A percentile compares a stretch with the other conserved stretches of the same genome.
These are phyloP conservation scores for Geranomyces variabilis DNA, from an alignment of 192 early-diverging fungal species.

Conservation along the genomic window DNA sequence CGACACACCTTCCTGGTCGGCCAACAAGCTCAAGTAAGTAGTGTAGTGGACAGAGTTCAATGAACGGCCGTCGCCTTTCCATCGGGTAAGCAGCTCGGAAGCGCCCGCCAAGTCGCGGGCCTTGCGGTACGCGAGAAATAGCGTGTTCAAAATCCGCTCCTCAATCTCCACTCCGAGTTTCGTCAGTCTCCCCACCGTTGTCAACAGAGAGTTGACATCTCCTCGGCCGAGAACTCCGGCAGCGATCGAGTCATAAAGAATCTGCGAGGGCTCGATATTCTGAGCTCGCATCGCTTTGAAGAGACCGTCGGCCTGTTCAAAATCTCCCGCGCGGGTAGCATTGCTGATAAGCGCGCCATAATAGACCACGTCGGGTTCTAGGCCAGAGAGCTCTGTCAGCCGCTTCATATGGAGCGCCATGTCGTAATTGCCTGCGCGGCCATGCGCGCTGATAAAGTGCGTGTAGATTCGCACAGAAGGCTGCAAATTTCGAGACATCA, in stretches of 20 bases:
- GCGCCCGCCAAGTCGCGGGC: neutral
- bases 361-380: slow-evolving; percentile 5
- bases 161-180: neutral
- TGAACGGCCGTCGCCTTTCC: slow-evolving; percentile 13
- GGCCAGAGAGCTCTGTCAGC: slow-evolving; percentile 6
- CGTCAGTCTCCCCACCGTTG: neutral
- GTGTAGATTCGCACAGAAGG: slow-evolving; percentile 9
- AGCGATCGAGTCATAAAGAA: slow-evolving; percentile 10
- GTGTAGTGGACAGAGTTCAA: neutral
- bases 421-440: neutral
- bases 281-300: neutral
- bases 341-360: neutral
- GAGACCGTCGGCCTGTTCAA: neutral
- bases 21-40: slow-evolving; percentile 1
- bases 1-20: neutral
- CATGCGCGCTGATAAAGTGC: neutral
- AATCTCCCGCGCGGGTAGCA: neutral
- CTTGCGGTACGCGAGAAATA: neutral
- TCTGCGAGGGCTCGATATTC: neutral
- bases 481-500: slow-evolving; percentile 2
- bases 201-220: slow-evolving; percentile 7
- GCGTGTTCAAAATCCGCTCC: neutral
- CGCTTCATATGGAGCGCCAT: neutral
- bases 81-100: neutral
- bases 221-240: neutral